Evolutionary conservation across 208 protist genomes (phyloP).

Genomic region (Vickermania spadyakhi): DNA sequence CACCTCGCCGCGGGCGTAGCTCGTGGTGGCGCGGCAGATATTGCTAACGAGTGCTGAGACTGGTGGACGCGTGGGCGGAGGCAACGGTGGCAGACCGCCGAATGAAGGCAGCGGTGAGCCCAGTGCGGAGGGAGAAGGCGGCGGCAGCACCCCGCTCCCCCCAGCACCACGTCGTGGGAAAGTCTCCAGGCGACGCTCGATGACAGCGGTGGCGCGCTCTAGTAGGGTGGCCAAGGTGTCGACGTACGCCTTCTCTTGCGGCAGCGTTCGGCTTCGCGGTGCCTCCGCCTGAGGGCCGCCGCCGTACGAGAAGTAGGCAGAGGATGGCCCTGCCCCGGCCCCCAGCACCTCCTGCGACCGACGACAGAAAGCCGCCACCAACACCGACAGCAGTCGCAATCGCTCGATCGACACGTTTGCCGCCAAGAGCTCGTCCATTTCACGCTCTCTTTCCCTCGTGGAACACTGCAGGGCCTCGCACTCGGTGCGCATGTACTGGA

Average conservation of each 20-base stretch:
- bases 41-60: conserved; percentile 2
- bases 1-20: conserved; percentile 43
- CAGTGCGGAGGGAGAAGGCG: neutral
- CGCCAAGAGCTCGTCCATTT: too few species aligned
- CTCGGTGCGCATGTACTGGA: neutral
- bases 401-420: neutral
- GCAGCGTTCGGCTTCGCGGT: neutral
- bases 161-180: neutral
- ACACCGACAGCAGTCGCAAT: conserved; percentile 2
- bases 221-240: neutral
- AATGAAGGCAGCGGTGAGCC: neutral
- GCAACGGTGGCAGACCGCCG: conserved; percentile 5
- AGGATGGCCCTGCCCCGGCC: neutral
- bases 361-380: conserved; percentile 30
- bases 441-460: too few species aligned
- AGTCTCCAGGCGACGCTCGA: neutral
- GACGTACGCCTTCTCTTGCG: neutral
- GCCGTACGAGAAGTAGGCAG: too few species aligned
- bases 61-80: conserved; percentile 7
- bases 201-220: neutral
- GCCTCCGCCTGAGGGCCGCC: neutral
- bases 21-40: conserved; percentile 6
- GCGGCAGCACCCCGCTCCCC: neutral
- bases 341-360: conserved; percentile 21
- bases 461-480: neutral